Base-by-base conservation (phyloP, 495 filamentous ascomycete genomes). In the Mytilinidion resinicola region DNA sequence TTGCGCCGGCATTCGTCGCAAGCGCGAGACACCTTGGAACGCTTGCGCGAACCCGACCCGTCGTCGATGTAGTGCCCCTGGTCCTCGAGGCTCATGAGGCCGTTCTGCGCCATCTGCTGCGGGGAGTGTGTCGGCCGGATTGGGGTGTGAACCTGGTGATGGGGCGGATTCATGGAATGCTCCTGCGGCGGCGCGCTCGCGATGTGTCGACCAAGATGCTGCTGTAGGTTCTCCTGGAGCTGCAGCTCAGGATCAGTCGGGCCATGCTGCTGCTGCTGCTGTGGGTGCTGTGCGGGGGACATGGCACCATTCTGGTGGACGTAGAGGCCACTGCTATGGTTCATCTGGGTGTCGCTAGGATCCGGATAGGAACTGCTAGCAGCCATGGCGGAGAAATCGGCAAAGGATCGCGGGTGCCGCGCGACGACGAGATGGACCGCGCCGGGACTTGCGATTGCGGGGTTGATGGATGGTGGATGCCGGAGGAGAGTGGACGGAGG, bases 1-100 rank as follows among this genome's bases (percentile, higher is more conserved):
- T 96, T 97, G 51, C 92, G 81, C 50, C 92, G 82, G 67, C 92
- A 97, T 67, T 97, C 92, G 72, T 97, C 92, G 62, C 92, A 97
- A 1, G 92, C 92, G 25, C 91, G 79, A 2, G 92, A 96, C 0
- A 95, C 91, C 72, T 97, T 97, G 0, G 88, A 88, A 57, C 91
- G 78, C 69, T 95, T 95, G 55, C 88, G 41, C 17, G 21, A 25
- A 37, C 58, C 64, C 36, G 59, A 57, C 7, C 51, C 25, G 11
- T n/a, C 54, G 20, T 66, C 66, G 19, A 25, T 19, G 39, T 61
- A 63, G 4, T 25, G 10, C 20, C 55, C 35, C 20, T 66, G 49
- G 1, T 61, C 61, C 21, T 63, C 57, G 30, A 68, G 51, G 36
- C 35, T 59, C 62, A 68, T 68, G 21, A 68, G 62, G 36, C 15